These are phyloP conservation scores for Neotropicomus parvogracilis DNA, from an alignment of 1,284 basidiomycete genomes.

Conservation along the genomic window DNA sequence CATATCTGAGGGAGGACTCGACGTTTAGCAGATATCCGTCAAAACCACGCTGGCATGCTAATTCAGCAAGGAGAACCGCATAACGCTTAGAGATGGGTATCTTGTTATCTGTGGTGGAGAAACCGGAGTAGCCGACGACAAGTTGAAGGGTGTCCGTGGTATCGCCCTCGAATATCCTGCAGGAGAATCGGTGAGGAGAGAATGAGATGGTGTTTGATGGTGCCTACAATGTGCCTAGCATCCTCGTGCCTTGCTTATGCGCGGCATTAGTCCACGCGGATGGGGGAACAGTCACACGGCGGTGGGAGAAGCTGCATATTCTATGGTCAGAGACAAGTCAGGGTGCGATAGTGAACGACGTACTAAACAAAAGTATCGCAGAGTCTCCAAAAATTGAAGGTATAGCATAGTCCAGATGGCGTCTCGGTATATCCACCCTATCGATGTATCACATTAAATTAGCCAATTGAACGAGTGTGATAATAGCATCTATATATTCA, in stretches of 20 bases:
- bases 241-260: constrained; percentile 70
- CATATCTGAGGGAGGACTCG: constrained; percentile 57
- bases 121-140: constrained; percentile 54
- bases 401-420: constrained; percentile 61
- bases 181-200: neutral
- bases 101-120: constrained; percentile 26
- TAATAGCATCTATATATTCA: neutral
- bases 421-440: constrained; percentile 80
- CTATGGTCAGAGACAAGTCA: neutral
- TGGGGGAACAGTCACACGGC: constrained; percentile 74
- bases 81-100: constrained; percentile 67
- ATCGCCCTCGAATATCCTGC: constrained; percentile 64
- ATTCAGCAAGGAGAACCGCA: constrained; percentile 62
- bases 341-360: constrained; percentile 23
- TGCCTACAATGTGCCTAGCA: constrained; percentile 70
- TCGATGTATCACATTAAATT: constrained; percentile 1
- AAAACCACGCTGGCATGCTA: constrained; percentile 72
- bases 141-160: constrained; percentile 57
- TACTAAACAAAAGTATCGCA: constrained; percentile 79
- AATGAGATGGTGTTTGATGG: neutral
- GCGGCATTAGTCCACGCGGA: constrained; percentile 76
- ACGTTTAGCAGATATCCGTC: constrained; percentile 84
- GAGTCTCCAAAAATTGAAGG: constrained; percentile 76
- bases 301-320: constrained; percentile 71
- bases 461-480: constrained; percentile 3